These are phyloP conservation scores for Schizopora paradoxa DNA, from an alignment of 1,284 basidiomycete genomes.

Conservation along the genomic window DNA sequence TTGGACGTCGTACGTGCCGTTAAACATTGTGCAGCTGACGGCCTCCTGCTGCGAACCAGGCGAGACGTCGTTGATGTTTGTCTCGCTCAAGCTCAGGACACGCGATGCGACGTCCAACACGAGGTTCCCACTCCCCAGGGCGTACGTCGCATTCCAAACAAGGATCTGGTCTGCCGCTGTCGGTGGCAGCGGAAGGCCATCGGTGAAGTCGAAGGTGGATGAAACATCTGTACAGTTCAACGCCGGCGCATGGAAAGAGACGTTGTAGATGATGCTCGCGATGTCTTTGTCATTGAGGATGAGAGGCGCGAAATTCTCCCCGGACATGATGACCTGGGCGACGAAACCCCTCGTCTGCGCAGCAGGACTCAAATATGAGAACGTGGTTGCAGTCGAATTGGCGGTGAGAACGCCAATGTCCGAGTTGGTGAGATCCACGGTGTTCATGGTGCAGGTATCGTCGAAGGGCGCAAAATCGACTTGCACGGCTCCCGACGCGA, in stretches of 20 bases:
- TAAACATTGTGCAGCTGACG: not conserved
- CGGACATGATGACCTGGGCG: not conserved
- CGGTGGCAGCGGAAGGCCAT: too few relatives aligned
- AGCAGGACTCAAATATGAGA: not conserved
- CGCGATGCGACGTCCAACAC: not conserved
- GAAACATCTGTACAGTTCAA: not conserved
- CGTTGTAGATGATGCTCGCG: not conserved
- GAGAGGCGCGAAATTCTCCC: not conserved
- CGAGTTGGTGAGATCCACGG: not conserved
- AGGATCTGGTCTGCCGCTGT: not conserved
- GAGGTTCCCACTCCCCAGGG: not conserved
- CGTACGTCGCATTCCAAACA: not conserved
- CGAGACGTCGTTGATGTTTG: not conserved
- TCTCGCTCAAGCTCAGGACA: too few relatives aligned
- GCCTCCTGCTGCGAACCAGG: not conserved
- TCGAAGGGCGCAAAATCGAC: too few relatives aligned
- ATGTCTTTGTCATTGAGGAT: not conserved
- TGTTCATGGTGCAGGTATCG: not conserved
- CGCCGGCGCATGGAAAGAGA: not conserved
- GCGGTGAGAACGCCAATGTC: not conserved
- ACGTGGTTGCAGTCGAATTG: not conserved
- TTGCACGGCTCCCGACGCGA: not conserved
- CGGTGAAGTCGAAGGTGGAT: not conserved
- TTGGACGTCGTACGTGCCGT: not conserved
- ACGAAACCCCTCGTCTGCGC: not conserved